Base-by-base conservation (phyloP, 148 eudicot species). In the Nepenthes gracilis region DNA sequence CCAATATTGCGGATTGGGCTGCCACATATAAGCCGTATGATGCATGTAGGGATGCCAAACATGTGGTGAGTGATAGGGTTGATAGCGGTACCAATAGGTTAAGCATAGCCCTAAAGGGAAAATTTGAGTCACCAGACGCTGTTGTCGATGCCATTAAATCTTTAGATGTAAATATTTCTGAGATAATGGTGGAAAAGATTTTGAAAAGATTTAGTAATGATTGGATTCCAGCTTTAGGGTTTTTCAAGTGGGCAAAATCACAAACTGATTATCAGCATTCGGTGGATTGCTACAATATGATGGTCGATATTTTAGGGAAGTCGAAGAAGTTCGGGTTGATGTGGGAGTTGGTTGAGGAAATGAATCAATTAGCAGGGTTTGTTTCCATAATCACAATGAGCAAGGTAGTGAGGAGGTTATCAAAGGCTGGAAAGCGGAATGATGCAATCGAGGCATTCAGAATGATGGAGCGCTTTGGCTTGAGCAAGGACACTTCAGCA, bases 231-330 rank as follows among this genome's bases (percentile, higher is more conserved):
- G 76, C 85, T 34, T 74, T 73, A n/a, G 96, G 90, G 38, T 85
- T 83, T 68, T 92, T 88, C 67, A 77, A 70, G 40, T 92, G 97
- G 97, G 90, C 78, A 23, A 78, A 80, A 77, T 54, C 65, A 40
- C 79, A 67, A 55, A 59, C 5, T 32, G 77, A 80, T 34, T 67
- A 61, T 45, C 56, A 40, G 49, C 72, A 68, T 66, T 67, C 96
- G 0, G 63, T 58, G 12, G 73, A 80, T 53, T 74, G 77, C 62
- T 88, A 85, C 62, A 72, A 83, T 62, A 55, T 75, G 72, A 77
- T 92, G 86, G 83, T 92, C 57, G 90, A 88, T 74, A 72, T 75
- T 50, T 72, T 92, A 71, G 97, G 90, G 12, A 81, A 80, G 73
- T 64, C 82, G 10, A 85, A 33, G 59, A 84, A 75, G 55, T 92